Conservation (phyloP, 2,329 filamentous ascomycete genomes). For the Cladosporium sphaerospermum region DNA sequence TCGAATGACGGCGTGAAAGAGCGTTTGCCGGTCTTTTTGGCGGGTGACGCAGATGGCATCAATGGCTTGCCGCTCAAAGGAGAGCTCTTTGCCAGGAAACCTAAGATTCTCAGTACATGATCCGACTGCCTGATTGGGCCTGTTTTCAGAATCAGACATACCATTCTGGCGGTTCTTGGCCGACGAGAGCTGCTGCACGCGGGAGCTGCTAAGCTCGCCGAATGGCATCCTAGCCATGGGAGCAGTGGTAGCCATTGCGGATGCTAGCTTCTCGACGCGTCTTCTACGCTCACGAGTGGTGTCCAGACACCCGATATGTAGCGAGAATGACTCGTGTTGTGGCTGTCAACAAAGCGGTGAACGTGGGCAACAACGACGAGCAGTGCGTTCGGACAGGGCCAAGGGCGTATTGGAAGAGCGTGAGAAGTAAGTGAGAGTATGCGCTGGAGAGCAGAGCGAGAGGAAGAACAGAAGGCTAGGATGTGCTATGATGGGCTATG, state of each 20-base stretch:
- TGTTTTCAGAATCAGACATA: conserved; percentile 27
- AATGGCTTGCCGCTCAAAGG: conserved; percentile 23
- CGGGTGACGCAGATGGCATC: conserved; percentile 22
- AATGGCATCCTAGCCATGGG: conserved; percentile 60
- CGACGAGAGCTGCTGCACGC: conserved; percentile 66
- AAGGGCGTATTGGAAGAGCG: neutral
- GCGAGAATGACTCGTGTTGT: conserved; percentile 3
- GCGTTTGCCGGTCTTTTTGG: conserved; percentile 40
- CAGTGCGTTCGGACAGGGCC: neutral
- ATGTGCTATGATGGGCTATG: neutral
- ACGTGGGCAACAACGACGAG: neutral
- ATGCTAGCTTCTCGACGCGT: neutral
- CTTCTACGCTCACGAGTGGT: conserved; percentile 7
- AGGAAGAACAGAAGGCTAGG: neutral
- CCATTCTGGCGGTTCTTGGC: conserved; percentile 70
- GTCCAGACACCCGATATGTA: neutral
- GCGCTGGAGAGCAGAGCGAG: neutral
- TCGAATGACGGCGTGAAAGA: conserved; percentile 40
- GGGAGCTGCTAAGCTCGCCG: conserved; percentile 62
- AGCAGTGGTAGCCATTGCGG: conserved; percentile 25
- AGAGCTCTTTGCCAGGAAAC: conserved; percentile 13
- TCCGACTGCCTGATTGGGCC: neutral
- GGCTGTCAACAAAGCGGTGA: conserved; percentile 9
- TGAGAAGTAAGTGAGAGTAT: neutral
- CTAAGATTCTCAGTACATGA: conserved; percentile 6